Percentiles rank a stretch among this genome's conserved stretches.
These are phyloP conservation scores for Phytophthora litchii DNA, from an alignment of 352 stramenopile genomes.

Conservation along the genomic window DNA sequence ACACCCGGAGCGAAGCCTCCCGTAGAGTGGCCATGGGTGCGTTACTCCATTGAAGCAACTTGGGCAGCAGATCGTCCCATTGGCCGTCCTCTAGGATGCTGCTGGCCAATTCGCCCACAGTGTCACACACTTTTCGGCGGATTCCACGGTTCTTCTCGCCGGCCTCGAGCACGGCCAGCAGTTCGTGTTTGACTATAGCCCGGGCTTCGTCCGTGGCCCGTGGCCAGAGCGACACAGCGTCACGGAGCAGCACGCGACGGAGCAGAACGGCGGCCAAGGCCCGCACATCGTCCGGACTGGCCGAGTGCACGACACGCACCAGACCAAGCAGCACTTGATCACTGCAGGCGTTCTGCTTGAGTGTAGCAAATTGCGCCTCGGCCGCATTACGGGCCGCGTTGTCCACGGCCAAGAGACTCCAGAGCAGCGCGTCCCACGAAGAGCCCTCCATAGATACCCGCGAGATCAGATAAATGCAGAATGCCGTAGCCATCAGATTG, in stretches of 20 bases:
- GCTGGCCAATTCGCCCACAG: conserved; percentile 78
- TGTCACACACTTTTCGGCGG: conserved; percentile 85
- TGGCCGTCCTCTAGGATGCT: conserved; percentile 83
- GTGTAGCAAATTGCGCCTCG: conserved; percentile 61
- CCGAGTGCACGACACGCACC: conserved; percentile 63
- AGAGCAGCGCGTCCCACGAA: conserved; percentile 70
- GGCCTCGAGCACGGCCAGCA: conserved; percentile 64
- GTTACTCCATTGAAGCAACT: conserved; percentile 66
- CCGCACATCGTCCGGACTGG: conserved; percentile 67
- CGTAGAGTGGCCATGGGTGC: conserved; percentile 55
- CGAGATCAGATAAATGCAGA: not conserved
- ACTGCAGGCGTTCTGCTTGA: conserved; percentile 55
- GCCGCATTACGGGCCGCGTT: conserved; percentile 74
- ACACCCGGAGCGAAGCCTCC: conserved; percentile 72
- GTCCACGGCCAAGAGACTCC: conserved; percentile 73
- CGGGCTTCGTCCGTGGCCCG: conserved; percentile 55
- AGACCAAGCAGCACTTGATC: conserved; percentile 67
- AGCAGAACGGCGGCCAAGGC: conserved; percentile 77
- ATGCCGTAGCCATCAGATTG: conserved; percentile 2
- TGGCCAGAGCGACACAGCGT: conserved; percentile 81
- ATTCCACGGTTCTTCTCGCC: conserved; percentile 76
- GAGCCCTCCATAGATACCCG: conserved; percentile 15
- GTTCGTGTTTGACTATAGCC: conserved; percentile 55
- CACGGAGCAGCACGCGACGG: conserved; percentile 74
- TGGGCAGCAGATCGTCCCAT: conserved; percentile 77